These are phyloP conservation scores for Lipomyces yarrowii DNA, from an alignment of 1,139 yeast genomes.

Conservation along the genomic window DNA sequence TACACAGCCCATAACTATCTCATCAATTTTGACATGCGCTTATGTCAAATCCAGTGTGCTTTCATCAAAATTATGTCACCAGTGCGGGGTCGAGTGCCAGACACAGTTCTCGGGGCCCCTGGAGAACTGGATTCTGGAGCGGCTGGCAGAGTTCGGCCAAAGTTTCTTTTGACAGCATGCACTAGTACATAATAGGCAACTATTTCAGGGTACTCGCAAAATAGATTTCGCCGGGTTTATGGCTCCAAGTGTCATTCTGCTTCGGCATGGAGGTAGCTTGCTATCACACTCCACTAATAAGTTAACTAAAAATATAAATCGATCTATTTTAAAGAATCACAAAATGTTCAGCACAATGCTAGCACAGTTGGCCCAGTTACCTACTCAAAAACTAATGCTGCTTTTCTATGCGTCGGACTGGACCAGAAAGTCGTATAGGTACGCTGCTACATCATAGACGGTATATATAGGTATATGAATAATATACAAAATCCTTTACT, in stretches of 20 bases:
- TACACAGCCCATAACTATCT: not conserved
- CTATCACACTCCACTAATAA: too few relatives aligned
- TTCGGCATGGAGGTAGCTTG: not conserved
- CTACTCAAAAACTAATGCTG: too few relatives aligned
- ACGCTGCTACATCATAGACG: not conserved
- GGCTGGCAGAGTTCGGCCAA: not conserved
- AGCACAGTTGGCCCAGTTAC: too few relatives aligned
- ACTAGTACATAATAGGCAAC: not conserved
- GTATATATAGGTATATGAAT: not conserved
- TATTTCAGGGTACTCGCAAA: not conserved
- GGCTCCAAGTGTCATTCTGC: not conserved
- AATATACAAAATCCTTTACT: not conserved
- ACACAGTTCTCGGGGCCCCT: not conserved
- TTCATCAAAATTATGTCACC: not conserved
- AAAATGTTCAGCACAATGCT: too few relatives aligned
- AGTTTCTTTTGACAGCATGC: not conserved
- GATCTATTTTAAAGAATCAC: too few relatives aligned
- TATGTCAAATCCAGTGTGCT: not conserved
- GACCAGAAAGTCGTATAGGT: too few relatives aligned
- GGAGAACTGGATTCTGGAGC: not conserved
- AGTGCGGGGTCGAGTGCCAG: not conserved
- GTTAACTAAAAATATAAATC: too few relatives aligned
- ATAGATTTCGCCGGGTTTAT: not conserved
- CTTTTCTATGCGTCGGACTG: too few relatives aligned
- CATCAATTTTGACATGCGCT: not conserved